Conservation (phyloP, 495 filamentous ascomycete genomes). For the Amphirosellinia nigrospora region DNA sequence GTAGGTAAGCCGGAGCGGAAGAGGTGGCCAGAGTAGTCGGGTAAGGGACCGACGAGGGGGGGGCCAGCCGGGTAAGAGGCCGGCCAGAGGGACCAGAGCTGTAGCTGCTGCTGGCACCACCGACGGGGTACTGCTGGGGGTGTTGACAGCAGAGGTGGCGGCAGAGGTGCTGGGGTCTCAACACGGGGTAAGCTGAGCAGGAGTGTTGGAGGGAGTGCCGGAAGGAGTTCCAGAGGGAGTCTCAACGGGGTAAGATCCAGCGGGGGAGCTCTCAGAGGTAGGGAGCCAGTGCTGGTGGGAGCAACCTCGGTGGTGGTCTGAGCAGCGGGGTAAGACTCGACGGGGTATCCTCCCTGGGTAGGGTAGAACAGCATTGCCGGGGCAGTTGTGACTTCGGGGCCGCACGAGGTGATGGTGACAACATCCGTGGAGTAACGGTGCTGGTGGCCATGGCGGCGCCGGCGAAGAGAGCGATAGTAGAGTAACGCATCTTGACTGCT, state of each 20-base stretch:
- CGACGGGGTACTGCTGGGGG: constrained; percentile 19
- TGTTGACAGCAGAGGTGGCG: constrained; percentile 17
- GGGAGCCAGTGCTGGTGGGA: constrained; percentile 21
- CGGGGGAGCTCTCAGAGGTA: constrained; percentile 7
- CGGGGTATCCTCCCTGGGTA: constrained; percentile 30
- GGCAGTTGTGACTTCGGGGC: constrained; percentile 59
- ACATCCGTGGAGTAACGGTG: constrained; percentile 63
- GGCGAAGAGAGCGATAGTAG: constrained; percentile 56
- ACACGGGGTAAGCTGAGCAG: constrained; percentile 1
- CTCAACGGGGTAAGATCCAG: constrained; percentile 3
- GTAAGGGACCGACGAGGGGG: constrained; percentile 30
- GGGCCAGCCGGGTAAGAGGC: neutral
- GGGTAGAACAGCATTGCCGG: constrained; percentile 39
- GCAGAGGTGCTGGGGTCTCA: constrained; percentile 3
- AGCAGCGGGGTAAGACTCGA: constrained; percentile 44
- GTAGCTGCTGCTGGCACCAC: constrained; percentile 20
- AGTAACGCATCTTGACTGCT: constrained; percentile 62
- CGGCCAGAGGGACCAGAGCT: constrained; percentile 5
- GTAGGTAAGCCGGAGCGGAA: constrained; percentile 29
- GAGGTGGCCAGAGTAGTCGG: constrained; percentile 29
- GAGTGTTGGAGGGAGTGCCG: neutral
- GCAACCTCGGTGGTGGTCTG: constrained; percentile 41
- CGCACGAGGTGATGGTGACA: constrained; percentile 63
- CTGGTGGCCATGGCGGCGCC: constrained; percentile 55
- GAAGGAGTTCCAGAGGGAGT: neutral